phyloP scores from a whole-genome alignment of 1,284 basidiomycete genomes.

The Pterulicium gracile region DNA sequence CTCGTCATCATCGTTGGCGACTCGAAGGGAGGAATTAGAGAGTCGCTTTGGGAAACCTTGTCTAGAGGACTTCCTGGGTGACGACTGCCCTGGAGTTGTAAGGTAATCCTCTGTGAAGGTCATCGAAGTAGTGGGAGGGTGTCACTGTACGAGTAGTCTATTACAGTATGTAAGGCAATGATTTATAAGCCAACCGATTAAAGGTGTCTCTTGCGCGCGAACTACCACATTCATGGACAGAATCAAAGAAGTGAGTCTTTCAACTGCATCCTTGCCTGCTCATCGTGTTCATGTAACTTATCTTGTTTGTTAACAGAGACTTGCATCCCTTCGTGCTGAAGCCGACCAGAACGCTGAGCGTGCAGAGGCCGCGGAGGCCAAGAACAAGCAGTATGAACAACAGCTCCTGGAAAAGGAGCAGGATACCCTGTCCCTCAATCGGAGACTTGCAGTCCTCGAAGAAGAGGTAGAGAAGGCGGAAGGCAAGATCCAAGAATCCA shows the following conservation, averaged over 20 bases:
- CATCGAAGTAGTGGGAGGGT: not conserved
- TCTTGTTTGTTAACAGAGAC: conserved; percentile 36
- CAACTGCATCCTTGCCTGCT: conserved; percentile 3
- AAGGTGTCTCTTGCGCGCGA: not conserved
- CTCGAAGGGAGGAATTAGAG: conserved; percentile 33
- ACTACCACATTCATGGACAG: conserved; percentile 46
- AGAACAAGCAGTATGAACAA: conserved; percentile 82
- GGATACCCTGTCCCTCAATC: conserved; percentile 75
- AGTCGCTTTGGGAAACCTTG: conserved; percentile 30
- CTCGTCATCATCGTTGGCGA: conserved; percentile 9
- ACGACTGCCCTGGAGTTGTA: conserved; percentile 9
- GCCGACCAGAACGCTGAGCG: conserved; percentile 74
- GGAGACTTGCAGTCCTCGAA: conserved; percentile 68
- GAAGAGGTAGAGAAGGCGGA: conserved; percentile 72
- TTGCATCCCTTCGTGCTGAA: conserved; percentile 69
- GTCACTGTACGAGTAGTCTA: not conserved
- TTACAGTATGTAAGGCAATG: not conserved
- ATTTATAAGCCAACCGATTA: not conserved
- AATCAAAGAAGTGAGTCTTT: conserved; percentile 54
- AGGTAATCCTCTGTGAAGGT: not conserved
- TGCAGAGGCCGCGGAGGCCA: conserved; percentile 78
- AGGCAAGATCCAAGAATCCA: conserved; percentile 59
- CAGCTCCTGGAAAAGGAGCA: conserved; percentile 79
- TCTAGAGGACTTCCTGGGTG: conserved; percentile 36
- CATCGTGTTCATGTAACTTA: conserved; percentile 7